These are phyloP conservation scores for Cladosporium sphaerospermum DNA, from an alignment of 2,329 filamentous ascomycete species.

Conservation along the genomic window DNA sequence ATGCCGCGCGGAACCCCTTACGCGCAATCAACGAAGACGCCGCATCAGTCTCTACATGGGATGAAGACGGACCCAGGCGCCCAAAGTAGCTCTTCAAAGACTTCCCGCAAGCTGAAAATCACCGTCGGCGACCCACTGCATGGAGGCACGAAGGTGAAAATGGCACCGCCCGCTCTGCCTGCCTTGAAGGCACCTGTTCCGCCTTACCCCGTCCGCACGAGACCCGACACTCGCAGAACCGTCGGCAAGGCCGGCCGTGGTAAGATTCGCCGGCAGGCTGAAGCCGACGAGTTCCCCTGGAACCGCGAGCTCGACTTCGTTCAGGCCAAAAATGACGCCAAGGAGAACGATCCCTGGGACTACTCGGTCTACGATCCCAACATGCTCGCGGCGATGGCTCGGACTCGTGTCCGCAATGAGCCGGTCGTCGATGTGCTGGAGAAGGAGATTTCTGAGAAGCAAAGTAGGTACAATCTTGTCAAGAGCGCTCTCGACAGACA, in stretches of 20 bases:
- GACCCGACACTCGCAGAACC: slow-evolving; percentile 14
- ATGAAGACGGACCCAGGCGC: neutral
- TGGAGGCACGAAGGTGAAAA: neutral
- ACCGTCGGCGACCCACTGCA: neutral
- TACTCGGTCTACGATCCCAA: slow-evolving; percentile 23
- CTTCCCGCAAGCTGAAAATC: neutral
- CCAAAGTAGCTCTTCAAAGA: neutral
- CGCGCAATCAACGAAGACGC: neutral
- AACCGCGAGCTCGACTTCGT: slow-evolving; percentile 25
- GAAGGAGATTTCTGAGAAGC: slow-evolving; percentile 22
- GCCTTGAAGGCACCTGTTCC: slow-evolving; percentile 3
- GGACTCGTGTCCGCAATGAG: slow-evolving; percentile 21
- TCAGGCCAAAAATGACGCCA: slow-evolving; percentile 17
- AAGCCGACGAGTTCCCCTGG: slow-evolving; percentile 28
- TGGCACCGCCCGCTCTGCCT: neutral
- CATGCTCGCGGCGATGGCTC: slow-evolving; percentile 22
- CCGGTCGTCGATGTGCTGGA: slow-evolving; percentile 23
- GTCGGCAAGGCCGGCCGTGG: slow-evolving; percentile 16
- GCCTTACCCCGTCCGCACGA: slow-evolving; percentile 13
- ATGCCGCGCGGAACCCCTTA: neutral
- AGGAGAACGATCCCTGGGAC: slow-evolving; percentile 25
- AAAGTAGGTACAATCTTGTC: slow-evolving; percentile 18
- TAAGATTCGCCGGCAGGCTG: slow-evolving; percentile 20
- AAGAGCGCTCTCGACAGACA: neutral
- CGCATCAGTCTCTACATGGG: neutral